Percentiles rank a stretch among this genome's conserved stretches.
Evolutionary conservation across 805 yeast genomes (phyloP).

Genomic region (Peterozyma xylosa): DNA sequence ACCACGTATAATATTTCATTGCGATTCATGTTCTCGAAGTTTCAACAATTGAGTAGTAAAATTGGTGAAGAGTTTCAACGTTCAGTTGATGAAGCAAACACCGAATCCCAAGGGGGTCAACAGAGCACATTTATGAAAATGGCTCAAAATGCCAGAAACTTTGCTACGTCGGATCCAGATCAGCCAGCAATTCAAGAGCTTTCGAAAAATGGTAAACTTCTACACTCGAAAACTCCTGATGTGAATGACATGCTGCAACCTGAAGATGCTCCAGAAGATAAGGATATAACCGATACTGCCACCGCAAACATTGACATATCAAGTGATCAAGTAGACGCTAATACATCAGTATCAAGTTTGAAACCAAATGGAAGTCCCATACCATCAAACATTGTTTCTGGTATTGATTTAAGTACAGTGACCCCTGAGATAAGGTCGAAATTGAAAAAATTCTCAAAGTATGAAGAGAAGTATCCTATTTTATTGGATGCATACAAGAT

Average conservation of each 20-base stretch:
- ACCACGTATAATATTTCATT: no score
- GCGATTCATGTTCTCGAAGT: conserved; percentile 40
- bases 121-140: conserved; percentile 7
- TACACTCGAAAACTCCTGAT: conserved; percentile 40
- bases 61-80: conserved; percentile 50
- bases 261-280: conserved; percentile 25
- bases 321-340: conserved; percentile 3
- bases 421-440: conserved; percentile 54
- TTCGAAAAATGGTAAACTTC: conserved; percentile 17
- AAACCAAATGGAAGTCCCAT: conserved; percentile 3
- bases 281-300: conserved; percentile 3
- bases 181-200: conserved; percentile 14
- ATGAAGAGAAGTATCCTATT: conserved; percentile 86
- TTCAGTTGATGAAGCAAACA: conserved; percentile 18
- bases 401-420: conserved; percentile 32
- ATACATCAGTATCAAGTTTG: conserved; percentile 1
- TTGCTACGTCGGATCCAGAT: background rate
- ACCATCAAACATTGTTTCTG: conserved; percentile 15
- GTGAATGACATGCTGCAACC: conserved; percentile 39
- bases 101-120: conserved; percentile 14
- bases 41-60: conserved; percentile 58
- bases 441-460: conserved; percentile 70
- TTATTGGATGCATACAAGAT: conserved; percentile 77
- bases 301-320: background rate
- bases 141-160: conserved; percentile 12